phyloP scores from a whole-genome alignment of 148 eudicot genomes.

The Fagopyrum tataricum region DNA sequence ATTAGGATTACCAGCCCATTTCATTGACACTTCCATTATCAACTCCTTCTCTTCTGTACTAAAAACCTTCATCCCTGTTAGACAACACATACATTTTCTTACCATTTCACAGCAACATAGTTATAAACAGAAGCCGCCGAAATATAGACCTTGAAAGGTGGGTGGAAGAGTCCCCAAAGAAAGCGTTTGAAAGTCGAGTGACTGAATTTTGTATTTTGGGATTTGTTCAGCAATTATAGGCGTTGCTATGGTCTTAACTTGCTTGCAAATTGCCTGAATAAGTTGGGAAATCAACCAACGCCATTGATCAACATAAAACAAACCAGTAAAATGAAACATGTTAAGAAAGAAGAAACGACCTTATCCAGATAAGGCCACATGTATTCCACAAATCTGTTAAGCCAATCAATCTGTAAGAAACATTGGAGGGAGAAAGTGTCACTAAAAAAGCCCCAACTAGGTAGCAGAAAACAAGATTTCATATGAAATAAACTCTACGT shows the following conservation, averaged over 20 bases:
- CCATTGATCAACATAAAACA: neutral
- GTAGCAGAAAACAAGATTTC: neutral
- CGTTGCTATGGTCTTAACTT: slow-evolving; percentile 57
- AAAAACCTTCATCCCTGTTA: slow-evolving; percentile 15
- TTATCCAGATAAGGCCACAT: slow-evolving; percentile 98
- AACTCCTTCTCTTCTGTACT: slow-evolving; percentile 19
- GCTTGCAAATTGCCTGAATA: slow-evolving; percentile 77
- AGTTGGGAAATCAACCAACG: neutral
- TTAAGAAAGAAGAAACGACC: slow-evolving; percentile 30
- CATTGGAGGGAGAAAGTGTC: neutral
- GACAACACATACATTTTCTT: neutral
- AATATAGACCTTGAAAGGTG: slow-evolving; percentile 67
- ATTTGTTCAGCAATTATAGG: slow-evolving; percentile 92
- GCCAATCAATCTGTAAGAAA: slow-evolving; percentile 77
- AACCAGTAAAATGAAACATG: neutral
- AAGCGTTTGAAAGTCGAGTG: slow-evolving; percentile 65
- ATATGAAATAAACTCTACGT: neutral
- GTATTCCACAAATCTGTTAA: slow-evolving; percentile 62
- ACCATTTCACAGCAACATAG: neutral
- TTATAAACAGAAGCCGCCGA: neutral
- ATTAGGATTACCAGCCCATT: slow-evolving; percentile 21
- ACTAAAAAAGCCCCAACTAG: neutral
- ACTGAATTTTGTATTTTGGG: slow-evolving; percentile 76
- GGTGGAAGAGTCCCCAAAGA: slow-evolving; percentile 82
- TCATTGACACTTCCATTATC: slow-evolving; percentile 18